Conservation (phyloP, 768 basidiomycete genomes). For the Asterophora lycoperdoides region DNA sequence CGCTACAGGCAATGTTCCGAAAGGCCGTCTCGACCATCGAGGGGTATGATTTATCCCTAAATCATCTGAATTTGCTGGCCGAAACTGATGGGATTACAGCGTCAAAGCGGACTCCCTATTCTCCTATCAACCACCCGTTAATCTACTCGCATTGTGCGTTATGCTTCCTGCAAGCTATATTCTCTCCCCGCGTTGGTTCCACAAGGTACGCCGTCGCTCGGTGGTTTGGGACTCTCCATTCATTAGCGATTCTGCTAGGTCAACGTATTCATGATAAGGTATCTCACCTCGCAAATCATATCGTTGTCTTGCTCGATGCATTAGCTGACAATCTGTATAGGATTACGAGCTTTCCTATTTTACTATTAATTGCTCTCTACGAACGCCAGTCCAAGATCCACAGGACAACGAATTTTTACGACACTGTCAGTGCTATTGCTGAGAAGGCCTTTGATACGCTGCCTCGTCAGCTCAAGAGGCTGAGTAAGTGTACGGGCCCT, state of each 20-base stretch:
- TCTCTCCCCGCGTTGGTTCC: slow-evolving; percentile 94
- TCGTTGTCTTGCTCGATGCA: neutral
- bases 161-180: slow-evolving; percentile 86
- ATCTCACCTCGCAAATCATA: neutral
- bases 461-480: slow-evolving; percentile 68
- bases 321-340: slow-evolving; percentile 30
- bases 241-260: slow-evolving; percentile 40
- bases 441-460: slow-evolving; percentile 72
- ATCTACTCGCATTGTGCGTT: slow-evolving; percentile 79
- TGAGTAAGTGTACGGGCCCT: slow-evolving; percentile 49
- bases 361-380: slow-evolving; percentile 77
- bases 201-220: slow-evolving; percentile 59
- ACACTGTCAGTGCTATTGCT: slow-evolving; percentile 61
- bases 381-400: slow-evolving; percentile 77
- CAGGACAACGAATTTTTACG: slow-evolving; percentile 63
- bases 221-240: neutral
- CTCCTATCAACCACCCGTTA: slow-evolving; percentile 92
- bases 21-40: slow-evolving; percentile 93
- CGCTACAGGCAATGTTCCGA: slow-evolving; percentile 82
- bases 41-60: slow-evolving; percentile 47
- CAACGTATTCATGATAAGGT: slow-evolving; percentile 88
- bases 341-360: slow-evolving; percentile 78
- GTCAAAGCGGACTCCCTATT: slow-evolving; percentile 91
- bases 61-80: neutral
- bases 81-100: slow-evolving; percentile 28